phyloP scores from a whole-genome alignment of 108 stramenopile species.

The Nannochloropsis gaditana region DNA sequence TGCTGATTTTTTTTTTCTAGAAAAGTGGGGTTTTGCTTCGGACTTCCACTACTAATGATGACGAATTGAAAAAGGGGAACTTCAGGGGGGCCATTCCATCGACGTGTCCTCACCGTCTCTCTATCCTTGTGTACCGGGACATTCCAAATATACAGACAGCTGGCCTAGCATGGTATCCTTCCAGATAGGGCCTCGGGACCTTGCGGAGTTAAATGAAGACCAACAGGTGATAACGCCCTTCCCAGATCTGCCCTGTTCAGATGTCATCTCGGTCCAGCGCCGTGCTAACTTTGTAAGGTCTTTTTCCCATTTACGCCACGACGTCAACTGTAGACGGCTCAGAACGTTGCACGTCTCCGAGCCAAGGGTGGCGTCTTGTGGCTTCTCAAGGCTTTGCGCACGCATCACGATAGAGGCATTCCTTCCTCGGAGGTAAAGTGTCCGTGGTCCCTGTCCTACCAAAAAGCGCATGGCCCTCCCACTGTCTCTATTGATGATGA shows the following conservation, averaged over 20 bases:
- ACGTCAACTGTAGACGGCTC: background rate
- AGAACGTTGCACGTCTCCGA: background rate
- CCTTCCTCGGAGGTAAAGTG: background rate
- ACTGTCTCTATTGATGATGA: too few relatives aligned
- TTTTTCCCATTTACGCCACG: background rate
- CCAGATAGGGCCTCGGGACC: background rate
- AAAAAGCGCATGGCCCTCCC: too few relatives aligned
- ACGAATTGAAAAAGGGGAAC: too few relatives aligned
- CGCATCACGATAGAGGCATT: constrained; percentile 16
- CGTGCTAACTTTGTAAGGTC: too few relatives aligned
- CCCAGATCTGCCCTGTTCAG: background rate
- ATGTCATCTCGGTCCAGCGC: too few relatives aligned
- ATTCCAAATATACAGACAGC: too few relatives aligned
- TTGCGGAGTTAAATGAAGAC: constrained; percentile 2
- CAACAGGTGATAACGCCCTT: background rate
- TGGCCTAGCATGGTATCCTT: background rate
- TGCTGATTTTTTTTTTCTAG: too few relatives aligned
- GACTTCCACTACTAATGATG: too few relatives aligned
- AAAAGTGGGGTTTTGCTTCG: too few relatives aligned
- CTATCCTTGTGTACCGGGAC: too few relatives aligned
- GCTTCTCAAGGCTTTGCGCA: background rate
- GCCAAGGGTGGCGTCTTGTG: constrained; percentile 7
- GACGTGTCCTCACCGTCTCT: too few relatives aligned
- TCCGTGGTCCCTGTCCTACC: background rate
- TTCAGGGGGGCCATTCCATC: too few relatives aligned